Percentiles rank a stretch among this genome's conserved stretches.
Evolutionary conservation across 306 rosid species (phyloP).

Genomic region (Acmispon strigosus): DNA sequence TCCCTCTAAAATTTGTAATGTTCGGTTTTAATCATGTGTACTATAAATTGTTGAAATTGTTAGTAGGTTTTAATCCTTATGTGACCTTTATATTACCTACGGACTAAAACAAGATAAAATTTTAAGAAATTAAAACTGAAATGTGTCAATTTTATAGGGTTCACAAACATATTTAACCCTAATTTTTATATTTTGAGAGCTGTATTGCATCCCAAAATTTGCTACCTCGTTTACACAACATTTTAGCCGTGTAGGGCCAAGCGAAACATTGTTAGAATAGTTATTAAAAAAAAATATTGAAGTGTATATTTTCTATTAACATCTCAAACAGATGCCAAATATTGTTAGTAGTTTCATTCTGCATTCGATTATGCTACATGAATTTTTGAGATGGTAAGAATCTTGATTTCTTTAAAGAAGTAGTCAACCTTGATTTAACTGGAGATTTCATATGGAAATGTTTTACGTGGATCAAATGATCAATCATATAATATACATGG

Average conservation of each 20-base stretch:
- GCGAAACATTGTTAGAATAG: background rate
- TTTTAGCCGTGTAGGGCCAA: no score
- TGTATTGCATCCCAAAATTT: background rate
- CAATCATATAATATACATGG: background rate
- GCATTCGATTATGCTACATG: background rate
- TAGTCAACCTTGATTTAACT: no score
- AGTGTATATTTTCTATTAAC: background rate
- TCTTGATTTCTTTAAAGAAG: background rate
- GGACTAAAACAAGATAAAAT: no score
- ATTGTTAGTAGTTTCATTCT: background rate
- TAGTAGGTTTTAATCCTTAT: no score
- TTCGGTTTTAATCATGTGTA: no score
- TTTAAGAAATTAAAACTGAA: no score
- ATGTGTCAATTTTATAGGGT: no score
- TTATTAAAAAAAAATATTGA: background rate
- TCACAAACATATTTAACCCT: no score
- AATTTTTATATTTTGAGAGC: background rate
- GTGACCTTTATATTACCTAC: no score
- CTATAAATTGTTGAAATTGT: no score
- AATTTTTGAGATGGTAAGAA: background rate
- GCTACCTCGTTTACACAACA: background rate
- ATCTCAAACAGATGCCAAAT: background rate
- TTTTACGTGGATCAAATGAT: background rate
- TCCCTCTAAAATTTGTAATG: no score
- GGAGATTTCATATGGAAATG: no score